Evolutionary conservation across 176 grass and related monocot species (phyloP).

Genomic region (Eremochloa ophiuroides): DNA sequence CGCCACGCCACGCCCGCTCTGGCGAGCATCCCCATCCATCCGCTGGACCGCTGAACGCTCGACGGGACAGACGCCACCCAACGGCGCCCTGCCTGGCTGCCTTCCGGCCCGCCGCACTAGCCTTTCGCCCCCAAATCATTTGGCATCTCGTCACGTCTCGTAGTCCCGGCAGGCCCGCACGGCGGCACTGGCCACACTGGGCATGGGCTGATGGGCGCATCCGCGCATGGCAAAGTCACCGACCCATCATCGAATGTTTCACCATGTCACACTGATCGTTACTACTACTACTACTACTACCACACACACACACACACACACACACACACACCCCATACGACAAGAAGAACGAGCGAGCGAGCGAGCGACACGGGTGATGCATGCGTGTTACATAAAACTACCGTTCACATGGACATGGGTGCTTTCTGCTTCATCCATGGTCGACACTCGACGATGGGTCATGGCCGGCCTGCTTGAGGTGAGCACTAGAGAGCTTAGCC

Average conservation of each 20-base stretch:
- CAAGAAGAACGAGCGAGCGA: too few species aligned
- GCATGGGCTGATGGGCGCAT: background rate
- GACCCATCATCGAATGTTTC: constrained; percentile 37
- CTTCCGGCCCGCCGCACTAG: background rate
- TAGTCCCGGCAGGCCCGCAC: background rate
- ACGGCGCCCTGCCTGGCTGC: background rate
- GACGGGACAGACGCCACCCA: constrained; percentile 16
- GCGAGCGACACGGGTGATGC: background rate
- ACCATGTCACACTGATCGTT: background rate
- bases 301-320: too few species aligned
- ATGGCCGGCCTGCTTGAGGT: constrained; percentile 7
- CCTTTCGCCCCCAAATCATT: constrained; percentile 44
- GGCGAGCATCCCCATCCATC: background rate
- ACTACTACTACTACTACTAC: too few species aligned
- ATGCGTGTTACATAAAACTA: background rate
- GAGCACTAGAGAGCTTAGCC: background rate
- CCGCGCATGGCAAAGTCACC: background rate
- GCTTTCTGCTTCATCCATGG: background rate
- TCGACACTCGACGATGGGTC: background rate
- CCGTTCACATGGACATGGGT: background rate
- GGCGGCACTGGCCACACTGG: background rate
- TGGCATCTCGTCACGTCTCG: constrained; percentile 9
- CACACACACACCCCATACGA: background rate
- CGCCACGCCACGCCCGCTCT: background rate
- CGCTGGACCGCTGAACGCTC: background rate